Conservation (phyloP, 2,329 filamentous ascomycete species). For the Orbilia oligospora region DNA sequence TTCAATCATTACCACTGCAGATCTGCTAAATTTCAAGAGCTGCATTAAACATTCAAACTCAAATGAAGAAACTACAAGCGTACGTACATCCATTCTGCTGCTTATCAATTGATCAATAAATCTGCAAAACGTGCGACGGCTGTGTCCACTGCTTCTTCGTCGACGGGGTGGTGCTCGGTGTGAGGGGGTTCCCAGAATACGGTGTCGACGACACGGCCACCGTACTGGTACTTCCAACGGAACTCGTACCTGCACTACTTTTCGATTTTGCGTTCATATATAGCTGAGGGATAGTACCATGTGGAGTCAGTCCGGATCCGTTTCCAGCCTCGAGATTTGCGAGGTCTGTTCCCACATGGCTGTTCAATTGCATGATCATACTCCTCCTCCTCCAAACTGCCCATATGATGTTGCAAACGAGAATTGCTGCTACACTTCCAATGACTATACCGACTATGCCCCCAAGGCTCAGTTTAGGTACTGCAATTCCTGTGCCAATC, state of each 20-base stretch:
- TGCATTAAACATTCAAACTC: conserved; percentile 17
- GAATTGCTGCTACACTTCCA: conserved; percentile 42
- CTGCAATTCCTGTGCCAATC: conserved; percentile 39
- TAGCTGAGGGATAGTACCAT: conserved; percentile 17
- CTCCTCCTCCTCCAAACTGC: conserved; percentile 47
- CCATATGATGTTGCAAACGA: conserved; percentile 47
- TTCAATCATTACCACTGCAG: conserved; percentile 16
- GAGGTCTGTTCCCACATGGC: conserved; percentile 53
- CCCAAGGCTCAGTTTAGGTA: conserved; percentile 47
- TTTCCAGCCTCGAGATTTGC: conserved; percentile 41
- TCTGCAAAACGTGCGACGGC: conserved; percentile 28
- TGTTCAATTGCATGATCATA: conserved; percentile 54
- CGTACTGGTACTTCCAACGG: conserved; percentile 1
- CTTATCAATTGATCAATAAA: conserved; percentile 33
- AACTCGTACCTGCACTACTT: conserved; percentile 17
- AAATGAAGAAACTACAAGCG: conserved; percentile 30
- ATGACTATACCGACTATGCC: conserved; percentile 45
- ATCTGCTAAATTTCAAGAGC: conserved; percentile 35
- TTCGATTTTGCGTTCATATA: conserved; percentile 27
- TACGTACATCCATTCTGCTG: conserved; percentile 8
- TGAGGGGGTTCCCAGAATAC: conserved; percentile 52
- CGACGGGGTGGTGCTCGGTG: conserved; percentile 25
- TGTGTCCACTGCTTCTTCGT: conserved; percentile 31
- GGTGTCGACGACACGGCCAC: conserved; percentile 36
- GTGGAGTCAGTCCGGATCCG: conserved; percentile 24